Conservation (phyloP, 1,284 basidiomycete species). For the Erythrobasidium hasegawianum region DNA sequence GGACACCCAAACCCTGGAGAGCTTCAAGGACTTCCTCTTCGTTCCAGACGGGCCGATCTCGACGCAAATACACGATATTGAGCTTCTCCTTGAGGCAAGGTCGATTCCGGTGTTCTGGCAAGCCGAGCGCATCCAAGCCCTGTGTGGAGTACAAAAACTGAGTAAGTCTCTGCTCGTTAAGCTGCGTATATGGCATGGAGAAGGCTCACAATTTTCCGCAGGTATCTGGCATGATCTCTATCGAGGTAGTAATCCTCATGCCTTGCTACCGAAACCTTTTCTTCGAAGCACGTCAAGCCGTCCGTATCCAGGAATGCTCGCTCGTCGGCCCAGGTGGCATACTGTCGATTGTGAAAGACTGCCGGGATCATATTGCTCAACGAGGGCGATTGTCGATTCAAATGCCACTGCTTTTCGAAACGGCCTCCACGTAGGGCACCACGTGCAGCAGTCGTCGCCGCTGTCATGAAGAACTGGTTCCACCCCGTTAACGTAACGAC, state of each 20-base stretch:
- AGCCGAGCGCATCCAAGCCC: not conserved
- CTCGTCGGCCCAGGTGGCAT: not conserved
- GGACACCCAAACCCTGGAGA: not conserved
- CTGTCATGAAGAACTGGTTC: conserved; percentile 4
- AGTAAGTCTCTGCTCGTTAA: not conserved
- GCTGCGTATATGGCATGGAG: no score
- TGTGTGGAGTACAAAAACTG: not conserved
- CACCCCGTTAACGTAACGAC: not conserved
- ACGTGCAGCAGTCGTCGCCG: not conserved
- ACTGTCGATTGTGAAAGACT: no score
- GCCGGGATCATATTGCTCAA: not conserved
- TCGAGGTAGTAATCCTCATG: not conserved
- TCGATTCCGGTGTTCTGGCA: not conserved
- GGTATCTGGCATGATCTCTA: not conserved
- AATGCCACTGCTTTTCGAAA: not conserved
- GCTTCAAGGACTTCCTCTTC: not conserved
- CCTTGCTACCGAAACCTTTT: not conserved
- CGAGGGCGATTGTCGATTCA: not conserved
- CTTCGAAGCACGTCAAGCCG: not conserved
- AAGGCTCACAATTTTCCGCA: not conserved
- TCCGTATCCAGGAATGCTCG: not conserved
- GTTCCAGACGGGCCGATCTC: conserved; percentile 13
- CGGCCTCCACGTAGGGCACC: not conserved
- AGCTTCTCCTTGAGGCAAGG: not conserved
- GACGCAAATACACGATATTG: conserved; percentile 4